Percentiles rank a stretch among this genome's conserved stretches.
These are phyloP conservation scores for Primulina eburnea DNA, from an alignment of 257 asterid species.

Conservation along the genomic window DNA sequence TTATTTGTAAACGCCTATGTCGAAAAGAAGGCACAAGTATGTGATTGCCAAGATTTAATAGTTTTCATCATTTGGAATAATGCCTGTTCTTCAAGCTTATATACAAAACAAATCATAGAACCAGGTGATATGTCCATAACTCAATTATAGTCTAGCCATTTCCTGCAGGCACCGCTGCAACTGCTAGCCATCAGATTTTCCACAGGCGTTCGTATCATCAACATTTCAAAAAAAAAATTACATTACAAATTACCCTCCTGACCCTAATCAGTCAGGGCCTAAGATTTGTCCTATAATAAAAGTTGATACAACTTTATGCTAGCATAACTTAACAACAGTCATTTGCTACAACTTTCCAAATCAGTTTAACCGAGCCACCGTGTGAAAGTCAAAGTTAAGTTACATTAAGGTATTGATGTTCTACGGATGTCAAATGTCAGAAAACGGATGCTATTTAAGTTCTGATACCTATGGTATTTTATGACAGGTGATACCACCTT, in stretches of 20 bases:
- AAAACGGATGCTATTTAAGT: not conserved
- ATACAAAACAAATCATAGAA: not conserved
- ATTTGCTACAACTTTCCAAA: not conserved
- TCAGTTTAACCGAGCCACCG: not conserved
- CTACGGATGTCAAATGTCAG: not conserved
- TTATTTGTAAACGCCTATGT: conserved; percentile 16
- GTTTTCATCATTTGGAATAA: not conserved
- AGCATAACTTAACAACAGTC: not conserved
- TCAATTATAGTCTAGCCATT: not conserved
- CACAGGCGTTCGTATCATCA: not conserved
- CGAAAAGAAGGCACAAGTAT: conserved; percentile 1
- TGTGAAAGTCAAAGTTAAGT: not conserved
- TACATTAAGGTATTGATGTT: not conserved
- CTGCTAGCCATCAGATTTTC: conserved; percentile 11
- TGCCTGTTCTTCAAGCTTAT: conserved; percentile 1
- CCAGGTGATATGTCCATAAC: not conserved
- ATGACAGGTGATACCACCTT: not conserved
- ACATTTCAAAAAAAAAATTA: not conserved
- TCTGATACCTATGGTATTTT: not conserved
- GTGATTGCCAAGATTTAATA: not conserved
- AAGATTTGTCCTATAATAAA: not conserved
- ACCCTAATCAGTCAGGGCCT: not conserved
- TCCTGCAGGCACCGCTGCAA: not conserved
- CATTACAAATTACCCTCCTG: not conserved
- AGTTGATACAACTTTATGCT: not conserved